A percentile compares a stretch with the other conserved stretches of the same genome.
phyloP scores from a whole-genome alignment of 345 rosid genomes.

The Arabidopsis suecica region DNA sequence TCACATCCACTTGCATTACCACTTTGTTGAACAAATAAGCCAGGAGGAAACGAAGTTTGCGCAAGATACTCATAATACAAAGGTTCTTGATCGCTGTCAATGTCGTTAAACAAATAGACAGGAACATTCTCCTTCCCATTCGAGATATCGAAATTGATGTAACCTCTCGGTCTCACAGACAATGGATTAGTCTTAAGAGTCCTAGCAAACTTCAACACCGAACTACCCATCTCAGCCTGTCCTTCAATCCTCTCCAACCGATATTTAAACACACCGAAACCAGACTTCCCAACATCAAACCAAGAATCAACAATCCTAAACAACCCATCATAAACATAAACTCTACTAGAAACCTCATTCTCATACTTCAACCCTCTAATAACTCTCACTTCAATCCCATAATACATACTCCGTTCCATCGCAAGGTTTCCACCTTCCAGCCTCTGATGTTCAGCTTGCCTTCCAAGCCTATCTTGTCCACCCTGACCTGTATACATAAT shows the following conservation, averaged over 20 bases:
- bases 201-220: slow-evolving; percentile 67
- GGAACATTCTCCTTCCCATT: slow-evolving; percentile 66
- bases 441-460: slow-evolving; percentile 76
- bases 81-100: slow-evolving; percentile 79
- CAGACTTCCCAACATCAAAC: slow-evolving; percentile 92
- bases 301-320: slow-evolving; percentile 82
- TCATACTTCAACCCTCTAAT: slow-evolving; percentile 76
- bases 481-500: slow-evolving; percentile 87
- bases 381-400: slow-evolving; percentile 84
- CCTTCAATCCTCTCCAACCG: slow-evolving; percentile 76
- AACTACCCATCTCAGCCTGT: slow-evolving; percentile 84
- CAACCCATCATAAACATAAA: slow-evolving; percentile 89
- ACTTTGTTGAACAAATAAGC: slow-evolving; percentile 45
- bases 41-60: slow-evolving; percentile 67
- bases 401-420: slow-evolving; percentile 78
- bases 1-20: slow-evolving; percentile 63
- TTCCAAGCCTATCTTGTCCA: slow-evolving; percentile 72
- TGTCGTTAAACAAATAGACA: slow-evolving; percentile 72
- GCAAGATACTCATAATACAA: slow-evolving; percentile 78
- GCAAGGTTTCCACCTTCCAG: slow-evolving; percentile 91
- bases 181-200: slow-evolving; percentile 61
- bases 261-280: slow-evolving; percentile 87
- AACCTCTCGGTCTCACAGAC: slow-evolving; percentile 70
- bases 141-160: slow-evolving; percentile 78
- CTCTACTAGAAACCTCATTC: slow-evolving; percentile 53